Evolutionary conservation across 176 grass and related monocot species (phyloP), one percentile per base, ranked within the genome.

Genomic region (Carex scoparia): DNA sequence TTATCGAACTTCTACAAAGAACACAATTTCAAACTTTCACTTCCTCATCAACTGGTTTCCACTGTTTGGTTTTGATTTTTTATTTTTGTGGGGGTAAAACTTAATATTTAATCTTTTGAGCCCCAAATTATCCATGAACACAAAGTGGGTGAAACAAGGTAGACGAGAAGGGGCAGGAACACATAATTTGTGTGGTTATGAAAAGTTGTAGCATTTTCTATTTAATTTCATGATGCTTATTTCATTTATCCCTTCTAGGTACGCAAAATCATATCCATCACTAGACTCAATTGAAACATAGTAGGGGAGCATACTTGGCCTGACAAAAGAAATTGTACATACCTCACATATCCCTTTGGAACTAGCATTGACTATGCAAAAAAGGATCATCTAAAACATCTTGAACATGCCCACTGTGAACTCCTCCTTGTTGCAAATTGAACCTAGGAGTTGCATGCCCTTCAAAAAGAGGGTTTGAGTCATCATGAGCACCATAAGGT

Each of bases 331-430:
- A 75, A 53, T 28, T 28, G 15, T 61, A 88, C 35, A 61, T 79
- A 93, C 91, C 91, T 93, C 72, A 30, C 94, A 93, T 91, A 81
- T 91, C 23, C 89, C 91, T 89, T 85, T 93, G 5, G 23, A 27
- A 35, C 61, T 84, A 46, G 65, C 87, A 65, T 88, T 80, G 59
- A 82, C 72, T 30, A 87, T 16, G 32, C 94, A 95, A 53, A 95
- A 93, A 93, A 40, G 74, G 63, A 83, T 93, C 87, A 53, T 85
- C 9, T 4, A 91, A 40, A 38, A 87, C 94, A 42, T 70, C 89
- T 79, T 91, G 89, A 91, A 93, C 91, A 89, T 95, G 89, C 16
- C 94, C 91, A 60, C 94, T 91, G 18, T 95, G 91, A 15, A 95
- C 87, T 2, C 89, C 89, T 70, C 75, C 84, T n/a, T 83, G 82